These are phyloP conservation scores for Emmonsia crescens DNA, from an alignment of 2,329 filamentous ascomycete genomes.

Conservation along the genomic window DNA sequence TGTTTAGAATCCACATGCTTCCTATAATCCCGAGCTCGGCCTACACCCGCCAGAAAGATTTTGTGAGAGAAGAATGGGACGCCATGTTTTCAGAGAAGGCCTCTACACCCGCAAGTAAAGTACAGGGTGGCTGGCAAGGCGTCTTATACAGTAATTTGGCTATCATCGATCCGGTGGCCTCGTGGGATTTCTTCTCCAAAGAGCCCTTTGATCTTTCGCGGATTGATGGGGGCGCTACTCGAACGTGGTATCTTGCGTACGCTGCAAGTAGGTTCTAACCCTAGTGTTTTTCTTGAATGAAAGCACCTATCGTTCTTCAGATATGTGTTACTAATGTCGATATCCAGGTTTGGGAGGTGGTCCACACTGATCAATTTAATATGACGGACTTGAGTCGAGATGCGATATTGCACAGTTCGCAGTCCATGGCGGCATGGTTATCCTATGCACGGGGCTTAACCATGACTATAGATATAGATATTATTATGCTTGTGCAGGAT, in stretches of 20 bases:
- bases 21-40: constrained; percentile 59
- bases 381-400: not conserved
- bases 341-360: constrained; percentile 13
- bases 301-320: not conserved
- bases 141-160: constrained; percentile 75
- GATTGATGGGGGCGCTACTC: constrained; percentile 64
- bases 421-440: not conserved
- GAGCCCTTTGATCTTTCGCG: constrained; percentile 54
- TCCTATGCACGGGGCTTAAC: not conserved
- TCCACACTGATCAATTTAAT: constrained; percentile 2
- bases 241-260: constrained; percentile 77
- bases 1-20: constrained; percentile 69
- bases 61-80: constrained; percentile 75
- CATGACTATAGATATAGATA: not conserved
- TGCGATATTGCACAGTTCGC: not conserved
- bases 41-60: constrained; percentile 54
- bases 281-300: not conserved
- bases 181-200: constrained; percentile 65
- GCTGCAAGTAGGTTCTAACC: constrained; percentile 48
- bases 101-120: constrained; percentile 43
- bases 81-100: constrained; percentile 61
- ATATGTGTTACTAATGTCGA: not conserved
- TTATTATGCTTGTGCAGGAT: not conserved
- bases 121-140: constrained; percentile 72
- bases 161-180: constrained; percentile 56